Conservation (phyloP, 192 early-diverging fungal species). For the Piromyces finnis region DNA sequence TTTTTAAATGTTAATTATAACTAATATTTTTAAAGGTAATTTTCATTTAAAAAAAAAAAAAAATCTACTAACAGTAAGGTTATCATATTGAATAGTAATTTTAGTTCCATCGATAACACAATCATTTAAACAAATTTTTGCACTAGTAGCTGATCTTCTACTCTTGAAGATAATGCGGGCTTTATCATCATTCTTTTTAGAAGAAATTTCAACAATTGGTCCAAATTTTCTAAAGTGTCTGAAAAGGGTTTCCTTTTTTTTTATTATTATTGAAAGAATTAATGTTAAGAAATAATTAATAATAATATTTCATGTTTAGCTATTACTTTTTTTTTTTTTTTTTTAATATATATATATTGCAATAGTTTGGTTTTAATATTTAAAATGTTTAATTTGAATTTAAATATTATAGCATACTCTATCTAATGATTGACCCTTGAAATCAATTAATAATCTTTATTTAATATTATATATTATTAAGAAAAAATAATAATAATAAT, state of each 20-base stretch:
- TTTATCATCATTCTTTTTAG: not conserved
- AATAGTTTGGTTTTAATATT: no score
- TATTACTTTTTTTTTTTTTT: no score
- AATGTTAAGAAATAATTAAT: no score
- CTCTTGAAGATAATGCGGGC: slow-evolving; percentile 23
- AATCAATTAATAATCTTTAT: not conserved
- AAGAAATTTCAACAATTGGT: not conserved
- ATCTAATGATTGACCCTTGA: not conserved
- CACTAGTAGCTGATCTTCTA: slow-evolving; percentile 71
- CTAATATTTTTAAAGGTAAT: no score
- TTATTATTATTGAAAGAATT: no score
- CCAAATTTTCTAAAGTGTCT: not conserved
- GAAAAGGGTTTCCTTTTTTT: not conserved
- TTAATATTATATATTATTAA: no score
- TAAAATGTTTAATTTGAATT: no score
- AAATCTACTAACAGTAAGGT: not conserved
- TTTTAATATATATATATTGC: no score
- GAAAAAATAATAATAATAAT: no score
- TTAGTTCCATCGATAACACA: slow-evolving; percentile 41
- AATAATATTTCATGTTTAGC: no score
- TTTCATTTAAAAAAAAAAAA: not conserved
- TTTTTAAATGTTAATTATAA: no score
- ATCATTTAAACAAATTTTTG: slow-evolving; percentile 85
- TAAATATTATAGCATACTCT: not conserved
- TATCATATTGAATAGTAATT: slow-evolving; percentile 23